Base-by-base conservation (phyloP, 2,329 filamentous ascomycete species). In the Trichoderma simmonsii region DNA sequence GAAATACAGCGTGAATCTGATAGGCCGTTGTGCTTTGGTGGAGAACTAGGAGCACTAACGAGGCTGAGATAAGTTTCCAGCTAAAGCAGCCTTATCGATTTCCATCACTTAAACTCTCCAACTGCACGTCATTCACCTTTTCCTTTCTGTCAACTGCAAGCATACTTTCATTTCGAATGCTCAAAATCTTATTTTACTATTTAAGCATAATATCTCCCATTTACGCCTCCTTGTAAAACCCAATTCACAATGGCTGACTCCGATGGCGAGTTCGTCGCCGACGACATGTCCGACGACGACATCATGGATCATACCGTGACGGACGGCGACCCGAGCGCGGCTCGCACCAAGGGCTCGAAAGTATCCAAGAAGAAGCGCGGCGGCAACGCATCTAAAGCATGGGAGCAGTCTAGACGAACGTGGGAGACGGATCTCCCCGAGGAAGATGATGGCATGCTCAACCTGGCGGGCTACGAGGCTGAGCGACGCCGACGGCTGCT, bases 401-500 rank as follows among this genome's bases (percentile, higher is more conserved):
- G 90, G 90, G 90, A 92, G 79, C 85, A 89, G 79, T 88, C 91
- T 30, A 88, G 90, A 79, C 85, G 90, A 70, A 90, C 88, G 24
- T 92, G 90, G 90, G 93, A 95, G 79, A 89, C 88, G 7, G 88
- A 95, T 39, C 88, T 93, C 64, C 82, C 82, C 60, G 82, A 83
- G 67, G 93, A 96, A 81, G 91, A 91, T 24, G 93, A 97, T 82
- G 94, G 93, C 60, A 91, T 90, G 71, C 89, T 97, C 75, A 91
- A 90, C 71, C 89, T 97, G 54, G 90, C 93, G 75, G 91, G 91
- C 26, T 86, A 94, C 63, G 94, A 97, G 81, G 93, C 93, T 26
- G 90, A 93, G 80, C 97, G 97, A 85, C 90, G 94, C 73, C 83
- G 82, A 76, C 93, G 95, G 77, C 84, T 98, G 73, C 86, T 97